These are phyloP conservation scores for Penicillium glabrum DNA, from an alignment of 2,329 filamentous ascomycete genomes.

Conservation along the genomic window DNA sequence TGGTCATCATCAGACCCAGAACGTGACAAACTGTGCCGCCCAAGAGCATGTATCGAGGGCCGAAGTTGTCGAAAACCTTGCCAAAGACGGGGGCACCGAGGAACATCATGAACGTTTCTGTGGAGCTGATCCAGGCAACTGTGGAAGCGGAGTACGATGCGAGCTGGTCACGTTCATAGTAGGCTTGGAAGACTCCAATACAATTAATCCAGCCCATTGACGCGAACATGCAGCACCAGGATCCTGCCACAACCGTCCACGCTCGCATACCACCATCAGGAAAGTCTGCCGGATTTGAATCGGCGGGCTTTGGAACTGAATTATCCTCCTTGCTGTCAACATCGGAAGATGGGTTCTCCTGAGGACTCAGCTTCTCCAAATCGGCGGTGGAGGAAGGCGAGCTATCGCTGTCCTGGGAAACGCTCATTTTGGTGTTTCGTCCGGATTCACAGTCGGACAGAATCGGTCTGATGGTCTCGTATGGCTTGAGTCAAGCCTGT, in stretches of 20 bases:
- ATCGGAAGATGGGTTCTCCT: too few relatives aligned
- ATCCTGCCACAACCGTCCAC: neutral
- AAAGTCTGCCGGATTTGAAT: too few relatives aligned
- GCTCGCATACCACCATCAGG: neutral
- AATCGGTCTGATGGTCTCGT: too few relatives aligned
- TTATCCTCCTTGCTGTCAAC: too few relatives aligned
- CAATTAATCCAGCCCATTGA: neutral
- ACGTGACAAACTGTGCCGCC: neutral
- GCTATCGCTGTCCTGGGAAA: too few relatives aligned
- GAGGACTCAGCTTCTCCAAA: too few relatives aligned
- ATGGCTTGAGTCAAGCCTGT: too few relatives aligned
- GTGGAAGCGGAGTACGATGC: neutral
- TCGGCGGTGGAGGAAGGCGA: too few relatives aligned
- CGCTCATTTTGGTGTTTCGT: too few relatives aligned
- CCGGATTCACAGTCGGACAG: too few relatives aligned
- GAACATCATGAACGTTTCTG: neutral
- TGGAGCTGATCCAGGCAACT: neutral
- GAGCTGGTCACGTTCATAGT: neutral
- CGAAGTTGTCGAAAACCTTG: neutral
- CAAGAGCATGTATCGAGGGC: neutral
- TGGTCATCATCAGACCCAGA: neutral
- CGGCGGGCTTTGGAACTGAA: too few relatives aligned
- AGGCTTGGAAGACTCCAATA: neutral
- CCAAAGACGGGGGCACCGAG: neutral
- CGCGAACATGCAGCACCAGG: neutral